Conservation (phyloP, 2,329 filamentous ascomycete genomes). For the Anisogramma anomala region DNA sequence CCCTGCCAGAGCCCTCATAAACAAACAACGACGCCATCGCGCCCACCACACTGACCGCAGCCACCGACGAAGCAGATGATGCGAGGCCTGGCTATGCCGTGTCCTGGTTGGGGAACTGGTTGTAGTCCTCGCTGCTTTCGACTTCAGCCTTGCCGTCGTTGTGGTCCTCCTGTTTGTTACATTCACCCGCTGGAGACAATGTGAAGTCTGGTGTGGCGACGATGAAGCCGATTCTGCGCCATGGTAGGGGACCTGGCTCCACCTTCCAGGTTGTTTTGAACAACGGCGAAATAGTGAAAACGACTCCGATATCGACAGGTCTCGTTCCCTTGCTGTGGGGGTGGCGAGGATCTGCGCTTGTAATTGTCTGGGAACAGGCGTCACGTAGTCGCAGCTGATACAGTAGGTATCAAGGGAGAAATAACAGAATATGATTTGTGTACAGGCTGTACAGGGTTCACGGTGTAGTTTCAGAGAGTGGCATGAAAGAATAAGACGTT, state of each 20-base stretch:
- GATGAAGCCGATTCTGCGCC: conserved; percentile 4
- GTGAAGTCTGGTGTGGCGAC: not conserved
- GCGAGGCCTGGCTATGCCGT: not conserved
- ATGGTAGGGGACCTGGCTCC: conserved; percentile 11
- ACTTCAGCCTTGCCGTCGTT: conserved; percentile 9
- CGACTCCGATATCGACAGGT: too few species aligned
- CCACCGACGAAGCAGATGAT: conserved; percentile 19
- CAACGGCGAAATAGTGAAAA: not conserved
- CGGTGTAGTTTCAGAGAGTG: too few species aligned
- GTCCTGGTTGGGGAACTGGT: conserved; percentile 10
- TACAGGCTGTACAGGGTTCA: too few species aligned
- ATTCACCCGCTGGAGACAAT: conserved; percentile 8
- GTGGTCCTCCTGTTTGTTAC: conserved; percentile 9
- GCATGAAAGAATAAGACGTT: too few species aligned
- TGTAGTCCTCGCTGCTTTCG: conserved; percentile 1
- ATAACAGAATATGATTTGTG: too few species aligned
- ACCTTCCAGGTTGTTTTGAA: not conserved
- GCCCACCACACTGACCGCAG: conserved; percentile 41
- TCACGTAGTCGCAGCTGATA: too few species aligned
- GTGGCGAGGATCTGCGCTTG: too few species aligned
- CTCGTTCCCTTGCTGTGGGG: too few species aligned
- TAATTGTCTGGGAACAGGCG: too few species aligned
- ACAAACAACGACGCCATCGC: conserved; percentile 49
- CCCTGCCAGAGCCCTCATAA: conserved; percentile 53
- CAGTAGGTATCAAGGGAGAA: too few species aligned